phyloP scores from a whole-genome alignment of 1,139 yeast genomes.

The Taphrina populina region DNA sequence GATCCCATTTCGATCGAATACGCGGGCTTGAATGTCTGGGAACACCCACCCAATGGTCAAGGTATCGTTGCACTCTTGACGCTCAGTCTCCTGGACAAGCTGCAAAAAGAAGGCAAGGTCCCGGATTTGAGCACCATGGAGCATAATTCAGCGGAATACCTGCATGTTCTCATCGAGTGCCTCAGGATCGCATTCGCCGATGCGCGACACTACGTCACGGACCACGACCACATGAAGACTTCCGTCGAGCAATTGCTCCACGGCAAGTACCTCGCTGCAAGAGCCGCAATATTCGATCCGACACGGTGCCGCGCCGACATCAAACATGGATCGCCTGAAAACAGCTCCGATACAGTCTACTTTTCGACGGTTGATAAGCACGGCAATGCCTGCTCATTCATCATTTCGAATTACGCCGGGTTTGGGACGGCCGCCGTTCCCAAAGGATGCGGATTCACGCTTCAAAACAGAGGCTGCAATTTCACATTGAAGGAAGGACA shows the following conservation, averaged over 20 bases:
- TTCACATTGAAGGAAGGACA: slow-evolving; percentile 62
- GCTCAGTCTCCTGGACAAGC: slow-evolving; percentile 61
- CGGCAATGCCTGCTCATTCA: slow-evolving; percentile 81
- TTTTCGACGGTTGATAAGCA: slow-evolving; percentile 65
- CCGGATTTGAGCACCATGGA: slow-evolving; percentile 52
- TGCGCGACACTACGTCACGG: slow-evolving; percentile 72
- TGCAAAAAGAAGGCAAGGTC: slow-evolving; percentile 51
- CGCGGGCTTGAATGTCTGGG: slow-evolving; percentile 56
- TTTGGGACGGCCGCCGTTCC: slow-evolving; percentile 77
- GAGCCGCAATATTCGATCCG: slow-evolving; percentile 53
- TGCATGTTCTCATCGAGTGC: slow-evolving; percentile 68
- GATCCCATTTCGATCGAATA: slow-evolving; percentile 59
- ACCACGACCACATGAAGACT: slow-evolving; percentile 46
- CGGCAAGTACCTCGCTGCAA: slow-evolving; percentile 51
- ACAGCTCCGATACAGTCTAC: slow-evolving; percentile 74
- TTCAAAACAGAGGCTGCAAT: slow-evolving; percentile 76
- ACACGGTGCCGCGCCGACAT: slow-evolving; percentile 50
- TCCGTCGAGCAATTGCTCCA: slow-evolving; percentile 43
- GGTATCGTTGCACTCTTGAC: slow-evolving; percentile 72
- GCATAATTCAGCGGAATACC: slow-evolving; percentile 70
- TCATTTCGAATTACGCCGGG: slow-evolving; percentile 67
- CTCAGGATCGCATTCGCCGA: slow-evolving; percentile 72
- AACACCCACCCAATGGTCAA: slow-evolving; percentile 80
- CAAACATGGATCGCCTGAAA: slow-evolving; percentile 60
- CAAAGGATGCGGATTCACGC: slow-evolving; percentile 63